A percentile compares a stretch with the other conserved stretches of the same genome.
These are phyloP conservation scores for Aspergillus japonicus DNA, from an alignment of 2,329 filamentous ascomycete species.

Conservation along the genomic window DNA sequence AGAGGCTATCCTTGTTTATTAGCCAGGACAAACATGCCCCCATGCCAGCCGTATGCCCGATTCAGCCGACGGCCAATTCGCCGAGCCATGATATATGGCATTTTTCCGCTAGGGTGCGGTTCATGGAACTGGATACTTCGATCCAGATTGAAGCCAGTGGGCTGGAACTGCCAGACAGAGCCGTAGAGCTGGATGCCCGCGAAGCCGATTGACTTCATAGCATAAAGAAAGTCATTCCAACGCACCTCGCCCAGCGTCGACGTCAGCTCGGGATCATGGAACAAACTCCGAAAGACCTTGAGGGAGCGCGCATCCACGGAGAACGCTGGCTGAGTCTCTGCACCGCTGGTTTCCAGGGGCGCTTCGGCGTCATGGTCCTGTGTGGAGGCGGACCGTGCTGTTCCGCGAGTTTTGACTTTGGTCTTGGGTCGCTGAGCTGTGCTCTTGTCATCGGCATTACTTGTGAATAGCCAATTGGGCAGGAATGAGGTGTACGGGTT, in stretches of 20 bases:
- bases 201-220: conserved; percentile 54
- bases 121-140: conserved; percentile 61
- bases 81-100: conserved; percentile 50
- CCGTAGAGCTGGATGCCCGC: conserved; percentile 58
- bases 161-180: conserved; percentile 61
- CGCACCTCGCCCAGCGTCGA: conserved; percentile 50
- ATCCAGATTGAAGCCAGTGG: conserved; percentile 41
- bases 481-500: too few species aligned
- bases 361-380: background rate
- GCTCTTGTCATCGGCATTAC: too few species aligned
- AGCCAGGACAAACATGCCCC: conserved; percentile 41
- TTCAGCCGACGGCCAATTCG: conserved; percentile 51
- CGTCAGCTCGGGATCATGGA: conserved; percentile 35
- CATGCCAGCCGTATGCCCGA: conserved; percentile 53
- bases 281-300: conserved; percentile 47
- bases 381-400: background rate
- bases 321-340: conserved; percentile 21
- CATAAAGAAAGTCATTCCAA: conserved; percentile 56
- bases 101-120: conserved; percentile 56
- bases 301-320: conserved; percentile 36
- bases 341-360: background rate
- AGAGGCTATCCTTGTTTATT: too few species aligned
- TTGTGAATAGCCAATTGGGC: too few species aligned
- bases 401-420: conserved; percentile 19
- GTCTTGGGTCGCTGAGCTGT: background rate